phyloP scores from a whole-genome alignment of 1,139 yeast species.

The Zygosaccharomyces pseudobailii region DNA sequence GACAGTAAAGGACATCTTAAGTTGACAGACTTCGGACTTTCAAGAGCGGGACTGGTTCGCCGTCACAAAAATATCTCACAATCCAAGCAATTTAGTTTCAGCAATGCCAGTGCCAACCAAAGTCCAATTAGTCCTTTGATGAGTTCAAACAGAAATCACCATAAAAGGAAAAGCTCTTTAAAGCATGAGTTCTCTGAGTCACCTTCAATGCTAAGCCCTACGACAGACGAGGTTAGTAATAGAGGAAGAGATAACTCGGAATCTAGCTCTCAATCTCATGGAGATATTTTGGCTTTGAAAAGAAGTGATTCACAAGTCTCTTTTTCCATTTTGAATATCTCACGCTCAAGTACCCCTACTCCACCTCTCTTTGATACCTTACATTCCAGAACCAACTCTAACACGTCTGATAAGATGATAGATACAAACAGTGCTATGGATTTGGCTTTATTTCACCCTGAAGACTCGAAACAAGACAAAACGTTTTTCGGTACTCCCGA shows the following conservation, averaged over 20 bases:
- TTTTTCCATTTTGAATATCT: slow-evolving; percentile 25
- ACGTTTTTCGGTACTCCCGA: slow-evolving; percentile 97
- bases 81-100: slow-evolving; percentile 10
- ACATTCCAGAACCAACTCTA: slow-evolving; percentile 13
- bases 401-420: slow-evolving; percentile 9
- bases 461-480: slow-evolving; percentile 41
- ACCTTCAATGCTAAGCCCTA: slow-evolving; percentile 4
- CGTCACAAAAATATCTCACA: slow-evolving; percentile 49
- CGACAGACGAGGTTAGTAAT: slow-evolving; percentile 8
- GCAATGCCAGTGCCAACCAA: slow-evolving; percentile 8
- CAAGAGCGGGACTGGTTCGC: slow-evolving; percentile 82
- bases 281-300: slow-evolving; percentile 34
- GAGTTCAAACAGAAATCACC: neutral
- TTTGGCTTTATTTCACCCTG: slow-evolving; percentile 70
- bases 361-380: slow-evolving; percentile 15
- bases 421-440: slow-evolving; percentile 18
- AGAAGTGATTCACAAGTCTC: slow-evolving; percentile 33
- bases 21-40: slow-evolving; percentile 90
- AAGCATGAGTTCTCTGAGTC: slow-evolving; percentile 6
- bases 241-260: slow-evolving; percentile 10
- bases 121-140: slow-evolving; percentile 7
- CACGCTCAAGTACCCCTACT: slow-evolving; percentile 32
- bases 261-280: slow-evolving; percentile 38
- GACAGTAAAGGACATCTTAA: slow-evolving; percentile 86
- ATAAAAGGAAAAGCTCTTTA: slow-evolving; percentile 7